Conservation (phyloP, 106 monocot genomes). For the Phalaenopsis aphrodite region DNA sequence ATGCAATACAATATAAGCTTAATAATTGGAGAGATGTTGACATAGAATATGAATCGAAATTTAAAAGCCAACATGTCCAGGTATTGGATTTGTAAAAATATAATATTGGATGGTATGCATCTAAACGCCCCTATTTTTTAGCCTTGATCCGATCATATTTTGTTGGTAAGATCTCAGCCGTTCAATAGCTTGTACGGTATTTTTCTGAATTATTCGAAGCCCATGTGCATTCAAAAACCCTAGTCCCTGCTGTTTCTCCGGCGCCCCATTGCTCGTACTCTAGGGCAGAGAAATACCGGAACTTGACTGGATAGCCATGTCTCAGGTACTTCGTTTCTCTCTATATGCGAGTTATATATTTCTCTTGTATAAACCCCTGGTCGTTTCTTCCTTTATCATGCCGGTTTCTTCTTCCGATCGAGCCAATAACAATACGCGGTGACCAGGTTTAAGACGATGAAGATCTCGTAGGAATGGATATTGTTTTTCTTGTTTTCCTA, state of each 20-base stretch:
- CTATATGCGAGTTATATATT: not conserved
- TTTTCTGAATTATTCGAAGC: not conserved
- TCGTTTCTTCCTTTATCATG: not conserved
- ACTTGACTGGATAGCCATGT: not conserved
- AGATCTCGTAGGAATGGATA: not conserved
- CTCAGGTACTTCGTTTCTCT: not conserved
- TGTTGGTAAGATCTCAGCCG: not conserved
- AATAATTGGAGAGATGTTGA: too few species aligned
- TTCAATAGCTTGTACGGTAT: not conserved
- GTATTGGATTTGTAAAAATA: too few species aligned
- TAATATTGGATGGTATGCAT: too few species aligned
- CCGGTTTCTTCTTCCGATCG: not conserved
- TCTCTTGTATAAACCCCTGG: not conserved
- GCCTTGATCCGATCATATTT: not conserved
- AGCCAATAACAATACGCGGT: not conserved
- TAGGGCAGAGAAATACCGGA: not conserved
- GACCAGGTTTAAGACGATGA: not conserved
- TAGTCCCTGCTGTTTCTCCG: not conserved
- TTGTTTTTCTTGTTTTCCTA: not conserved
- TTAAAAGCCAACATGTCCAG: too few species aligned
- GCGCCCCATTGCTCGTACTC: not conserved
- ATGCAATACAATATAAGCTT: too few species aligned
- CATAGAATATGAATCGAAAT: too few species aligned
- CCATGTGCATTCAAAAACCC: not conserved
- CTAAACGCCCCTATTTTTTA: too few species aligned